Base-by-base conservation (phyloP, 202 grass and related monocot species). In the Saccharum hybrid region DNA sequence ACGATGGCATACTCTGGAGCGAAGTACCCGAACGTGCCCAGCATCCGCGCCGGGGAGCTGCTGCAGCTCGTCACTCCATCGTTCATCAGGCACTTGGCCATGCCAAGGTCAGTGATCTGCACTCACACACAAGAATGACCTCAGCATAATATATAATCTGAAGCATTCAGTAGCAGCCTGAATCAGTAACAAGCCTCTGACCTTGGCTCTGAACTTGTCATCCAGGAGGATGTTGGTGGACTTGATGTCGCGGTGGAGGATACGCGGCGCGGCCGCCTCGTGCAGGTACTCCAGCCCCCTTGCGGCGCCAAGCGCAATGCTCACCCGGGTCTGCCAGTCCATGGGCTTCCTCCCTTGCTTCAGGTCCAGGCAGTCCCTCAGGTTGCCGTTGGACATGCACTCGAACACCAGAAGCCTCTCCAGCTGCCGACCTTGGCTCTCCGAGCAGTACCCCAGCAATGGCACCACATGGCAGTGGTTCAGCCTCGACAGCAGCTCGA, bases 201-300 rank as follows among this genome's bases (percentile, higher is more conserved):
- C 94, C 94, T 97, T 97, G 83, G 92, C 92, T 57, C 76, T 87
- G 85, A 85, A 88, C 83, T 81, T 82, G 66, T 88, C 91, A 11
- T 98, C 96, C 57, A 98, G 84, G 22, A 98, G 91, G 83, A 98
- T 98, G 90, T 98, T 98, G 66, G 89, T 94, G 19, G 93, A 95
- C 85, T 98, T 98, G 89, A 98, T 94, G 86, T 98, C 96, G 0
- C 96, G 88, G 72, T 98, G 96, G 72, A 98, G 78, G 89, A 98
- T 96, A 54, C 93, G 89, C 0, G 96, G 91, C 31, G 96, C 96
- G 1, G 96, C 96, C 8, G 96, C 96, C 88, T 98, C 96, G 46
- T 98, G 96, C 30, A 96, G 88, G 87, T 98, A 98, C 81, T 98
- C 96, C 41, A 98, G 75, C 16, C 96, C 96, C 72, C 86, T 98